Percentiles rank a stretch among this genome's conserved stretches.
Evolutionary conservation across 2,329 filamentous ascomycete species (phyloP).

Genomic region (Colletotrichum eleusines): DNA sequence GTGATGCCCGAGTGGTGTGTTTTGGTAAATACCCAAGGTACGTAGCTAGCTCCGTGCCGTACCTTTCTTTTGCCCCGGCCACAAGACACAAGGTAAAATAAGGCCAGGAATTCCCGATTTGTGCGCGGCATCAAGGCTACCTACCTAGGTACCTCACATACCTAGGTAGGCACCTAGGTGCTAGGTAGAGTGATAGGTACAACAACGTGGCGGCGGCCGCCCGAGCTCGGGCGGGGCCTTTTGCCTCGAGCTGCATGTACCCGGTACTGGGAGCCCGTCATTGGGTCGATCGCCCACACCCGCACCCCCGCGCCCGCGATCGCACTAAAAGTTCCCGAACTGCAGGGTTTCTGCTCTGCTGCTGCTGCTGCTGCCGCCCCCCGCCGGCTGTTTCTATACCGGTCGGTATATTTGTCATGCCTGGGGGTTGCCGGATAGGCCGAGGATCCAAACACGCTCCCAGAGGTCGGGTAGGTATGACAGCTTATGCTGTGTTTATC

Average conservation of each 20-base stretch:
- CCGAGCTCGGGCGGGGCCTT: background rate
- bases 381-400: background rate
- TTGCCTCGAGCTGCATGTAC: too few species aligned
- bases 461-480: too few species aligned
- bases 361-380: background rate
- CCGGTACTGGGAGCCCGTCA: background rate
- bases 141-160: too few species aligned
- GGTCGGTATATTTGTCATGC: background rate
- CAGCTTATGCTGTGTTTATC: too few species aligned
- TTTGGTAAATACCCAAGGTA: too few species aligned
- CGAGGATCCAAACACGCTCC: background rate
- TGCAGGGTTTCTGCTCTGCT: background rate
- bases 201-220: slow-evolving; percentile 22
- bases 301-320: background rate
- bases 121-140: slow-evolving; percentile 1
- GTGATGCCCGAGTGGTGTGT: too few species aligned
- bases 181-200: too few species aligned
- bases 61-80: too few species aligned
- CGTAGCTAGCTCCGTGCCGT: too few species aligned
- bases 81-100: too few species aligned
- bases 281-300: background rate
- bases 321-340: background rate
- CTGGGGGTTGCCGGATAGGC: background rate
- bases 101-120: background rate
- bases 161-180: too few species aligned